These are phyloP conservation scores for Xylariaceae sp. DNA, from an alignment of 2,329 filamentous ascomycete species.

Conservation along the genomic window DNA sequence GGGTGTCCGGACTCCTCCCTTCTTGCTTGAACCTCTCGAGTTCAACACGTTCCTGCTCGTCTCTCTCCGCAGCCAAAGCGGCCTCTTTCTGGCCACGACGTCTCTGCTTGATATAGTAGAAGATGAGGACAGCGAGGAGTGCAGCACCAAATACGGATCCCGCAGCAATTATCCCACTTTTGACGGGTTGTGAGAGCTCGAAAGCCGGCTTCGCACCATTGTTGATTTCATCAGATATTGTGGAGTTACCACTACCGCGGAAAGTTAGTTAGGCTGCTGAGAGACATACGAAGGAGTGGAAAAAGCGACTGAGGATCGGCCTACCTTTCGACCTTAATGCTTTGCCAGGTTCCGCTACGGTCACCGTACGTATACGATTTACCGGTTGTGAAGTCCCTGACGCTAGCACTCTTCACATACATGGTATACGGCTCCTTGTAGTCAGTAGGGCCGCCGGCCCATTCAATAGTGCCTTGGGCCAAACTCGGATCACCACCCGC, in stretches of 20 bases:
- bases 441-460: constrained; percentile 72
- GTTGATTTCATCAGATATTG: constrained; percentile 49
- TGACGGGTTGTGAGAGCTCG: constrained; percentile 54
- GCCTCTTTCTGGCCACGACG: constrained; percentile 56
- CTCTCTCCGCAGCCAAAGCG: constrained; percentile 46
- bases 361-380: constrained; percentile 69
- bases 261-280: not conserved
- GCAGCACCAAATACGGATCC: constrained; percentile 47
- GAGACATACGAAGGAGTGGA: not conserved
- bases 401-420: constrained; percentile 64
- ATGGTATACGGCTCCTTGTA: constrained; percentile 72
- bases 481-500: constrained; percentile 61
- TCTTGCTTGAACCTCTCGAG: constrained; percentile 52
- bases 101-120: constrained; percentile 60
- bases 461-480: constrained; percentile 61
- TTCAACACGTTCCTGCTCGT: constrained; percentile 53
- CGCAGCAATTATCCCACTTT: constrained; percentile 56
- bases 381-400: constrained; percentile 63
- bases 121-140: constrained; percentile 41
- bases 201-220: constrained; percentile 42
- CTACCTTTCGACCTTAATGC: constrained; percentile 62
- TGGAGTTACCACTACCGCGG: constrained; percentile 59
- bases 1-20: constrained; percentile 52
- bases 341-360: constrained; percentile 61
- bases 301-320: constrained; percentile 30